phyloP scores from a whole-genome alignment of 75 land plant genomes.

The Pseudotsuga menziesii region DNA sequence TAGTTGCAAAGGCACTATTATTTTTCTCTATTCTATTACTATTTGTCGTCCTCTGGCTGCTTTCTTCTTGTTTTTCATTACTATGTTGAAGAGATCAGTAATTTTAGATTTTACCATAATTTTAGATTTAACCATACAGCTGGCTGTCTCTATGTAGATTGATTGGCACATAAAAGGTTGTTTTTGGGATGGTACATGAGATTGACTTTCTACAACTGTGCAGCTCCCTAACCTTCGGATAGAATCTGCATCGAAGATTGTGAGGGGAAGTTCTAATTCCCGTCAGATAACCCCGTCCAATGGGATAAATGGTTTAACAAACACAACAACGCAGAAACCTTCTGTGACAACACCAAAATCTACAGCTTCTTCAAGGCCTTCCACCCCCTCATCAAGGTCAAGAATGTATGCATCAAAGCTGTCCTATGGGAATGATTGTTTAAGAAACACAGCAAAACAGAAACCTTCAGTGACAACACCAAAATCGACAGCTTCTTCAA shows the following conservation, averaged over 20 bases:
- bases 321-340: constrained; percentile 1
- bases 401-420: constrained; percentile 5
- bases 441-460: constrained; percentile 5
- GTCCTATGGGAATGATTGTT: neutral
- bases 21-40: neutral
- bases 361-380: constrained; percentile 17
- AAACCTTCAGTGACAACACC: constrained; percentile 12
- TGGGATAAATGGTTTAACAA: neutral
- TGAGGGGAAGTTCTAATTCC: neutral
- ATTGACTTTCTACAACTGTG: neutral
- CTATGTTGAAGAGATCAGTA: neutral
- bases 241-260: neutral
- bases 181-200: neutral
- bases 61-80: neutral
- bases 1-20: neutral
- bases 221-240: constrained; percentile 8
- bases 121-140: neutral
- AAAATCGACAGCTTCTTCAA: constrained; percentile 19
- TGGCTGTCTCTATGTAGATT: neutral
- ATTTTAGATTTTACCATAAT: neutral
- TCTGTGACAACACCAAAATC: constrained; percentile 19
- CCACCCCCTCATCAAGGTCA: constrained; percentile 15
- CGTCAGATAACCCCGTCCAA: neutral
- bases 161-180: neutral
- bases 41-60: neutral